Evolutionary conservation across 2,329 filamentous ascomycete species (phyloP).

Genomic region (Pseudocercospora cruenta): DNA sequence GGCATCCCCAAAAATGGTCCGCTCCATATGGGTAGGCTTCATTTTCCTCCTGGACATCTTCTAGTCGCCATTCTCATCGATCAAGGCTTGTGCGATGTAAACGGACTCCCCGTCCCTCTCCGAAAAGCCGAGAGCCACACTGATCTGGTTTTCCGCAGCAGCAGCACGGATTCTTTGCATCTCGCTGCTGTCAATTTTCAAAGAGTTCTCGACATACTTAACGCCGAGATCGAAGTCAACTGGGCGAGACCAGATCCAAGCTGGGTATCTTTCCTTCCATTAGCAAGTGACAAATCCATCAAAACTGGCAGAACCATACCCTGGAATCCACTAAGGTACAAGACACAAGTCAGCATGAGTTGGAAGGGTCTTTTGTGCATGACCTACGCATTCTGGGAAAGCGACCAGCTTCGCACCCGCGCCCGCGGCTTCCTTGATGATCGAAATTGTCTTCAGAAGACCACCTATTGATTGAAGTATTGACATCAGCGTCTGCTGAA

Average conservation of each 20-base stretch:
- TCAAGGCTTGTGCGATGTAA: slow-evolving; percentile 47
- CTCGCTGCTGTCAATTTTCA: slow-evolving; percentile 46
- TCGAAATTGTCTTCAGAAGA: slow-evolving; percentile 56
- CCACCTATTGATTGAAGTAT: not conserved
- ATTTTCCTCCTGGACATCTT: slow-evolving; percentile 46
- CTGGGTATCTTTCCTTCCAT: slow-evolving; percentile 39
- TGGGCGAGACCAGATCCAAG: slow-evolving; percentile 50
- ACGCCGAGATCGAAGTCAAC: slow-evolving; percentile 46
- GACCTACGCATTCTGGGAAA: slow-evolving; percentile 47
- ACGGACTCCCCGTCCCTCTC: slow-evolving; percentile 45
- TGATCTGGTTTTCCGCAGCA: slow-evolving; percentile 40
- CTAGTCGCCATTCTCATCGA: slow-evolving; percentile 40
- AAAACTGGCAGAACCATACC: slow-evolving; percentile 29
- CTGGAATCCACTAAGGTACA: slow-evolving; percentile 43
- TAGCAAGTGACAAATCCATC: not conserved
- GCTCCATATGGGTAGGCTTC: slow-evolving; percentile 50
- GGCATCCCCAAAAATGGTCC: slow-evolving; percentile 48
- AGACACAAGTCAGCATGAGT: too few species aligned
- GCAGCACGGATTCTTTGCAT: slow-evolving; percentile 48
- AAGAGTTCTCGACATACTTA: slow-evolving; percentile 51
- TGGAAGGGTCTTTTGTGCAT: too few species aligned
- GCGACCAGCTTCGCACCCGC: slow-evolving; percentile 59
- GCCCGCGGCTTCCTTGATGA: slow-evolving; percentile 60
- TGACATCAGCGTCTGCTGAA: not conserved
- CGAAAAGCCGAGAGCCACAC: slow-evolving; percentile 46